Evolutionary conservation across 805 yeast genomes (phyloP).

Genomic region (Yamadazyma ubonensis): DNA sequence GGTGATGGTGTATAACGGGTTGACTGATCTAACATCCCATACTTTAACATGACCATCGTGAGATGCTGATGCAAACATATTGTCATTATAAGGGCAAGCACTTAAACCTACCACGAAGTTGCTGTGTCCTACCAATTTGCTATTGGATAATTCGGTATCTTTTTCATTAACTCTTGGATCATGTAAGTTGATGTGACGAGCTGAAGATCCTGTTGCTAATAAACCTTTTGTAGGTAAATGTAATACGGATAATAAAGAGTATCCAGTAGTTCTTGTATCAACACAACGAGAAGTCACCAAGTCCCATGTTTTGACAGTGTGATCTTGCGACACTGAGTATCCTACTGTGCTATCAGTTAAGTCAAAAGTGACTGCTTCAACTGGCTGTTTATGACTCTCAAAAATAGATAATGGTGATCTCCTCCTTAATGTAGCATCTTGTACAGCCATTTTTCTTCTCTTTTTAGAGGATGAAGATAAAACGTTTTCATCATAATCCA

Average conservation of each 20-base stretch:
- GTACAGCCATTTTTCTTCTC: conserved; percentile 77
- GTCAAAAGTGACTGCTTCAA: conserved; percentile 80
- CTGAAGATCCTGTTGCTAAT: conserved; percentile 92
- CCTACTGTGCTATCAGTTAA: conserved; percentile 72
- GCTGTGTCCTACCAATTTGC: conserved; percentile 81
- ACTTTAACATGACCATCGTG: conserved; percentile 94
- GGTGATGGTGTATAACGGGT: conserved; percentile 76
- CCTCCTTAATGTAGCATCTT: conserved; percentile 72
- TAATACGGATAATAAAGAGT: conserved; percentile 73
- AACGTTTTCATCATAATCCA: conserved; percentile 44
- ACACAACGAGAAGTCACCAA: conserved; percentile 80
- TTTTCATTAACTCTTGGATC: conserved; percentile 79
- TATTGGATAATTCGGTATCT: conserved; percentile 52
- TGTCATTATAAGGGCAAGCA: conserved; percentile 72
- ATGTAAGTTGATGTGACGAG: conserved; percentile 92
- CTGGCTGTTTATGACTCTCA: conserved; percentile 84
- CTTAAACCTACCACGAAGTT: conserved; percentile 84
- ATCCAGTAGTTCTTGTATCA: conserved; percentile 85
- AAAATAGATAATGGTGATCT: conserved; percentile 78
- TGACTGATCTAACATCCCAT: conserved; percentile 91
- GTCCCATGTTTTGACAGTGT: conserved; percentile 95
- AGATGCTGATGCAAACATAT: conserved; percentile 86
- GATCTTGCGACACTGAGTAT: conserved; percentile 95
- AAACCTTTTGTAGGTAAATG: conserved; percentile 67
- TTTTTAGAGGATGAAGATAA: conserved; percentile 81